phyloP scores from a whole-genome alignment of 352 stramenopile genomes.

The Globisporangium spiculum region DNA sequence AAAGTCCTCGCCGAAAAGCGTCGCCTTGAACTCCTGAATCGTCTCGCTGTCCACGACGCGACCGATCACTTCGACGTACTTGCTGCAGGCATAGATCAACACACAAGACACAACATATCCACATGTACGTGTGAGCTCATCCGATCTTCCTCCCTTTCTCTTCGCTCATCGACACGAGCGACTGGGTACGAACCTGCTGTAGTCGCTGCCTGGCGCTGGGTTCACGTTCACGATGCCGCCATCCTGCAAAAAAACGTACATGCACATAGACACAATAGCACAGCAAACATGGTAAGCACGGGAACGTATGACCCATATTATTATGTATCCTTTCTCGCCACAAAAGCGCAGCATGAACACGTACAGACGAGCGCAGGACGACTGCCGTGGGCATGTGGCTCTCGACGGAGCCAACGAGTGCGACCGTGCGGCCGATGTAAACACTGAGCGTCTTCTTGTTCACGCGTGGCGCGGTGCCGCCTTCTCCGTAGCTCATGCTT shows the following conservation, averaged over 20 bases:
- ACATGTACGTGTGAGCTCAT: neutral
- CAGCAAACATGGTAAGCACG: neutral
- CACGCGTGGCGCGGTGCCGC: conserved; percentile 72
- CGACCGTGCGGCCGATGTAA: conserved; percentile 68
- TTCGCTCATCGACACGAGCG: neutral
- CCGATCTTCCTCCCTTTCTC: neutral
- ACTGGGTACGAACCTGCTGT: conserved; percentile 40
- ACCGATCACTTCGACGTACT: conserved; percentile 85
- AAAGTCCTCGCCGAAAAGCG: conserved; percentile 79
- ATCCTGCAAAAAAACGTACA: conserved; percentile 35
- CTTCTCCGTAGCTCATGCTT: conserved; percentile 55
- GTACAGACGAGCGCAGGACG: conserved; percentile 70
- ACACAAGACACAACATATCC: neutral
- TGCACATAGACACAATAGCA: conserved; percentile 2
- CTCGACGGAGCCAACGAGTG: conserved; percentile 72
- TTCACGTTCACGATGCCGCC: conserved; percentile 78
- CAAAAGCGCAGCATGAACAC: conserved; percentile 6
- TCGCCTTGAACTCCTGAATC: conserved; percentile 85
- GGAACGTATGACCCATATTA: neutral
- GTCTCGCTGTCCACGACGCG: conserved; percentile 66
- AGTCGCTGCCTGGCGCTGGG: conserved; percentile 68
- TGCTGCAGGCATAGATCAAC: conserved; percentile 28
- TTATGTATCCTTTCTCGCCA: neutral
- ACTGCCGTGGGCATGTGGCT: conserved; percentile 71
- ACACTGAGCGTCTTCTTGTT: conserved; percentile 74